Evolutionary conservation across 2,329 filamentous ascomycete species (phyloP).

Genomic region (Phialophora expanda): DNA sequence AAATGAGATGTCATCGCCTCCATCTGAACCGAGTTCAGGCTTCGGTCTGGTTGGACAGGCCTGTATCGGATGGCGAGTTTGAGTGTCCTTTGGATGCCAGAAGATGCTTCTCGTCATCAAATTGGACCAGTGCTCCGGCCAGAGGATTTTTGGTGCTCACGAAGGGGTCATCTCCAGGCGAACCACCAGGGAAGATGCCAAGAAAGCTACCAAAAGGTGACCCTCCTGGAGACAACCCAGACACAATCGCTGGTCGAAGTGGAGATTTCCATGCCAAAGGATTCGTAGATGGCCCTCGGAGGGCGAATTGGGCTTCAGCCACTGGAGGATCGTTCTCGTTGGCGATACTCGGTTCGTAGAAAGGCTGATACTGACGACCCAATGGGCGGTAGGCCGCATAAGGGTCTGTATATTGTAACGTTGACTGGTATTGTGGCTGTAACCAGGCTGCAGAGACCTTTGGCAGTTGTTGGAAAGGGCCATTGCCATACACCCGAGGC

Average conservation of each 20-base stretch:
- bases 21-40: neutral
- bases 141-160: constrained; percentile 34
- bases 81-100: constrained; percentile 9
- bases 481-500: constrained; percentile 18
- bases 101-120: constrained; percentile 23
- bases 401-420: constrained; percentile 27
- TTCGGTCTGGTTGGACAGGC: constrained; percentile 6
- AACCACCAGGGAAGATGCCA: constrained; percentile 24
- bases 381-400: constrained; percentile 27
- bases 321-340: constrained; percentile 34
- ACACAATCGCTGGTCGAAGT: constrained; percentile 9
- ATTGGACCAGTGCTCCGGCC: constrained; percentile 28
- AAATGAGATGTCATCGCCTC: neutral
- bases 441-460: constrained; percentile 33
- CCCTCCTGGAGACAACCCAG: constrained; percentile 19
- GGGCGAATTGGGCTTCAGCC: constrained; percentile 3
- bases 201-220: constrained; percentile 33
- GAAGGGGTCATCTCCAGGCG: constrained; percentile 32
- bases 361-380: constrained; percentile 21
- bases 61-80: constrained; percentile 3
- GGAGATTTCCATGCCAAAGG: constrained; percentile 34
- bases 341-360: constrained; percentile 25
- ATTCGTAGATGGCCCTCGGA: constrained; percentile 21
- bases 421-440: constrained; percentile 34
- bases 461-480: constrained; percentile 23